Evolutionary conservation across 148 eudicot genomes (phyloP).

Genomic region (Polygonum maritimum): DNA sequence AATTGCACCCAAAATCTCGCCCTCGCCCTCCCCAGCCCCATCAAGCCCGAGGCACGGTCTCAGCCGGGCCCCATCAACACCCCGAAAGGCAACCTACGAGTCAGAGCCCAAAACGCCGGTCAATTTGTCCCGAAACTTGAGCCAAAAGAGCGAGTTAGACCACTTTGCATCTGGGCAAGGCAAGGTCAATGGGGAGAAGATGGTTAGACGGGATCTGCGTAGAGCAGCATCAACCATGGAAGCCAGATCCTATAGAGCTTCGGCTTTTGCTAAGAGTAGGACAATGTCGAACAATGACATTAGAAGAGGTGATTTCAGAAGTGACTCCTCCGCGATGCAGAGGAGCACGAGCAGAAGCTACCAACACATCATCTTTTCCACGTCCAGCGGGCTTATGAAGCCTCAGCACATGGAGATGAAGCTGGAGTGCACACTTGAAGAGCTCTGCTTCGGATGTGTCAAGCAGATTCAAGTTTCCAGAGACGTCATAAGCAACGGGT

Average conservation of each 20-base stretch:
- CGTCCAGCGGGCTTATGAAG: conserved; percentile 2
- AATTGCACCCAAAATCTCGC: not conserved
- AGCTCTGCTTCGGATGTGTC: conserved; percentile 12
- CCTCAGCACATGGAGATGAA: conserved; percentile 5
- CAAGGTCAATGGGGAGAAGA: not conserved
- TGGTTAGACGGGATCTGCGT: not conserved
- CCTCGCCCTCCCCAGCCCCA: not conserved
- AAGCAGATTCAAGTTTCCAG: conserved; percentile 8
- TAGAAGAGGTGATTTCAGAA: not conserved
- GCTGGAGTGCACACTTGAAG: conserved; percentile 8
- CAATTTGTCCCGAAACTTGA: not conserved
- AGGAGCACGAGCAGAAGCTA: not conserved
- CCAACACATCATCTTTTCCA: conserved; percentile 6
- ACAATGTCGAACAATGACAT: conserved; percentile 4
- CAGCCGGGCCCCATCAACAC: not conserved
- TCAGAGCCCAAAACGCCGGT: not conserved
- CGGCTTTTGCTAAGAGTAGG: conserved; percentile 3
- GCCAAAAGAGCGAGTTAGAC: not conserved
- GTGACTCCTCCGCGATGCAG: not conserved
- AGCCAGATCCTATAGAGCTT: not conserved
- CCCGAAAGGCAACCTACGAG: not conserved
- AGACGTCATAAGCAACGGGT: conserved; percentile 11
- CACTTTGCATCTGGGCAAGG: not conserved
- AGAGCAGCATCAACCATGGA: not conserved
- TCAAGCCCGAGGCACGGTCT: not conserved